Evolutionary conservation across 1,139 yeast genomes (phyloP).

Genomic region (Lodderomyces metapsilosis): DNA sequence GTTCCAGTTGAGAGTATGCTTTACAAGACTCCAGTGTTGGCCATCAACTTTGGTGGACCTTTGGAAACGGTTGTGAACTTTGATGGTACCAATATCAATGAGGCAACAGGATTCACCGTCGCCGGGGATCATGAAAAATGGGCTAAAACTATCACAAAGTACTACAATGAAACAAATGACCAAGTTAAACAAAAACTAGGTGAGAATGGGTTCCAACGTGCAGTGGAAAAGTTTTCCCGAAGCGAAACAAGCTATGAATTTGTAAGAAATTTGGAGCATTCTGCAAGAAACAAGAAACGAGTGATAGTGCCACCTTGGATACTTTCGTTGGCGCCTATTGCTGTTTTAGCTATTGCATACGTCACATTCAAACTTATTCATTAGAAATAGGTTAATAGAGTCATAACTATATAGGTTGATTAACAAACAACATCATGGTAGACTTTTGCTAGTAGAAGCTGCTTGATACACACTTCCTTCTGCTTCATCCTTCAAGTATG

Average conservation of each 20-base stretch:
- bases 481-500: no score
- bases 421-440: no score
- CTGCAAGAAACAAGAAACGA: conserved; percentile 2
- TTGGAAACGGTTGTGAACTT: conserved; percentile 67
- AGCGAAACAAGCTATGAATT: conserved; percentile 61
- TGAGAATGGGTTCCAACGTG: conserved; percentile 51
- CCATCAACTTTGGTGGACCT: conserved; percentile 91
- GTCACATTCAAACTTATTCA: not conserved
- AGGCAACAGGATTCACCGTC: conserved; percentile 78
- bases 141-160: conserved; percentile 57
- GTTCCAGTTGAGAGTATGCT: conserved; percentile 97
- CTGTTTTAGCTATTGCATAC: conserved; percentile 4
- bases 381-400: not conserved
- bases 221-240: conserved; percentile 55
- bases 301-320: conserved; percentile 3
- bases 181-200: conserved; percentile 37
- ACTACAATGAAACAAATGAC: conserved; percentile 27
- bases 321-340: conserved; percentile 2
- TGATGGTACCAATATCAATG: conserved; percentile 30
- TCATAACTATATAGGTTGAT: no score
- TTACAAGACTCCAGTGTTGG: conserved; percentile 77
- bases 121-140: conserved; percentile 57
- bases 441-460: no score
- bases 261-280: conserved; percentile 20
- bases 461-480: no score